A percentile compares a stretch with the other conserved stretches of the same genome.
Evolutionary conservation across 352 stramenopile genomes (phyloP).

Genomic region (Globisporangium viniferum): DNA sequence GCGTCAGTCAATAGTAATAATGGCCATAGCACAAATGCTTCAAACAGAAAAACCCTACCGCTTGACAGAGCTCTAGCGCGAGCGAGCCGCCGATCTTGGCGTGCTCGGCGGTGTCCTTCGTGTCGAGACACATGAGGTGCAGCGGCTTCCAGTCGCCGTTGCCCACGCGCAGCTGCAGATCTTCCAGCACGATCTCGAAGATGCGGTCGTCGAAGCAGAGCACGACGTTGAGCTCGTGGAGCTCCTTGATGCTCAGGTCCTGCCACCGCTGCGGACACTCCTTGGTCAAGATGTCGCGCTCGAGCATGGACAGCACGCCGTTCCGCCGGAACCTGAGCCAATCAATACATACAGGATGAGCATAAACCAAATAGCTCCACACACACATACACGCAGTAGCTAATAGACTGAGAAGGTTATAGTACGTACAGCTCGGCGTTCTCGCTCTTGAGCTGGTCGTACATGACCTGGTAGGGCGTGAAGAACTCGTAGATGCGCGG

Average conservation of each 20-base stretch:
- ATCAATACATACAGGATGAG: neutral
- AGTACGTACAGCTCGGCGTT: slow-evolving; percentile 60
- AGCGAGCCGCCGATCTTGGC: slow-evolving; percentile 81
- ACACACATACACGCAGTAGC: too few relatives aligned
- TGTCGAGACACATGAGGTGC: slow-evolving; percentile 86
- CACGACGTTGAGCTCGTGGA: slow-evolving; percentile 78
- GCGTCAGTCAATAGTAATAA: slow-evolving; percentile 2
- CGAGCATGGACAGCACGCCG: slow-evolving; percentile 82
- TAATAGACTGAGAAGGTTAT: neutral
- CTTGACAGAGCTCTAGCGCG: slow-evolving; percentile 72
- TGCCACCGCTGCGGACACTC: slow-evolving; percentile 83
- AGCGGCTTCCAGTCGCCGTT: slow-evolving; percentile 56
- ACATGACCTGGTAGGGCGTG: slow-evolving; percentile 86
- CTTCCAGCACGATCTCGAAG: slow-evolving; percentile 86
- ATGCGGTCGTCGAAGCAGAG: slow-evolving; percentile 91
- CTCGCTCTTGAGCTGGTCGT: slow-evolving; percentile 75
- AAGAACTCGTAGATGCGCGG: slow-evolving; percentile 87
- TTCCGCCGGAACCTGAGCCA: slow-evolving; percentile 68
- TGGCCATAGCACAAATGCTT: neutral
- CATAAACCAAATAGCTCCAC: neutral
- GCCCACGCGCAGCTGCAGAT: slow-evolving; percentile 59
- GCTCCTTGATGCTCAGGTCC: slow-evolving; percentile 67
- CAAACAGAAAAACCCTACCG: slow-evolving; percentile 26
- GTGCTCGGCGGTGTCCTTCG: slow-evolving; percentile 84
- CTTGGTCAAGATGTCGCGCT: slow-evolving; percentile 87